Conservation (phyloP, 805 yeast genomes). For the Teunomyces aglyptinius region DNA sequence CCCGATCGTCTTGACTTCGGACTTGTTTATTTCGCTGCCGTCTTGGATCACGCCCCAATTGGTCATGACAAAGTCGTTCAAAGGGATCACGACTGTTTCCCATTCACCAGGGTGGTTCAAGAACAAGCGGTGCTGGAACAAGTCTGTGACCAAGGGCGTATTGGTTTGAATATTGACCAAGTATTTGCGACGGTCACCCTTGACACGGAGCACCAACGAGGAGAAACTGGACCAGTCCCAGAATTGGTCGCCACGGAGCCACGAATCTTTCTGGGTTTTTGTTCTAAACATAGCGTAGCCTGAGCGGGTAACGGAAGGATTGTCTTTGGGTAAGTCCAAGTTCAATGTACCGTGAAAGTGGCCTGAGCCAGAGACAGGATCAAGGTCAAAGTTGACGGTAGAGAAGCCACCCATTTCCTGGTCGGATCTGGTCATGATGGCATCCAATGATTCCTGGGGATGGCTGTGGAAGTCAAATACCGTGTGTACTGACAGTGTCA, state of each 20-base stretch:
- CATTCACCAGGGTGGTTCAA: slow-evolving; percentile 69
- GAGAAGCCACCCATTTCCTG: slow-evolving; percentile 78
- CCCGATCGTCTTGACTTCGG: slow-evolving; percentile 69
- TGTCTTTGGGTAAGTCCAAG: slow-evolving; percentile 60
- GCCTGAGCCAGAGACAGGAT: slow-evolving; percentile 31
- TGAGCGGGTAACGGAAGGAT: slow-evolving; percentile 61
- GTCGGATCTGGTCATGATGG: slow-evolving; percentile 64
- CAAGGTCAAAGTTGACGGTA: slow-evolving; percentile 52
- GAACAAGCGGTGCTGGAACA: slow-evolving; percentile 79
- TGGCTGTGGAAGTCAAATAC: slow-evolving; percentile 58
- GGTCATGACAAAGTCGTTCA: slow-evolving; percentile 77
- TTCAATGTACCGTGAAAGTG: slow-evolving; percentile 59
- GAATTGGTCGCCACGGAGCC: slow-evolving; percentile 48
- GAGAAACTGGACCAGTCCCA: slow-evolving; percentile 72
- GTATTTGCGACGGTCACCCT: slow-evolving; percentile 71
- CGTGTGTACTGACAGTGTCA: slow-evolving; percentile 32
- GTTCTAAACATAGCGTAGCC: slow-evolving; percentile 89
- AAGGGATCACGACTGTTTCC: slow-evolving; percentile 80
- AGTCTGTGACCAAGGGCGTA: slow-evolving; percentile 71
- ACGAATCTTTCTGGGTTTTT: slow-evolving; percentile 52
- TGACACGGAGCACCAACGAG: slow-evolving; percentile 66
- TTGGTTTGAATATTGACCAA: slow-evolving; percentile 81
- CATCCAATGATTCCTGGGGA: slow-evolving; percentile 40
- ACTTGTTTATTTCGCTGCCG: slow-evolving; percentile 56
- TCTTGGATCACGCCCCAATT: slow-evolving; percentile 68